Conservation (phyloP, 345 rosid species). For the Populus davidiana region DNA sequence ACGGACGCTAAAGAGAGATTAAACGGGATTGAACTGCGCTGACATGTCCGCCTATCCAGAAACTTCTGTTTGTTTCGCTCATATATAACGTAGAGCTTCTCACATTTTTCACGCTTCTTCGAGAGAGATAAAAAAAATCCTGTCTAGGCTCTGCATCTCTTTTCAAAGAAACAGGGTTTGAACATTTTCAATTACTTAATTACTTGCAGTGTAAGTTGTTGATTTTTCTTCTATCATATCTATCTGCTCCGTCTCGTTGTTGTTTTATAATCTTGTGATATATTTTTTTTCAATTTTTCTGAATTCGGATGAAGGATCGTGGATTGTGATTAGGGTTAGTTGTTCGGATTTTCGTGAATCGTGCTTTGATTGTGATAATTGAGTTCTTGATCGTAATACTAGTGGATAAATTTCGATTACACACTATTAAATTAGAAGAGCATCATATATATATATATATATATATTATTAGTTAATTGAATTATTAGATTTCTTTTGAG, state of each 20-base stretch:
- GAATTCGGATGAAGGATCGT: not conserved
- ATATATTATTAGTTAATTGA: not conserved
- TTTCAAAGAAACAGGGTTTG: not conserved
- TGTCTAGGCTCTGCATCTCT: not conserved
- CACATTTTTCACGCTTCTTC: not conserved
- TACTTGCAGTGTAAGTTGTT: not conserved
- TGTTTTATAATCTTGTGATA: not conserved
- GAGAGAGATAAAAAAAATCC: no score
- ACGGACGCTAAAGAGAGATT: constrained; percentile 2
- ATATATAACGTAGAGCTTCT: constrained; percentile 2
- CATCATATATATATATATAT: no score
- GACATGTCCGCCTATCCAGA: constrained; percentile 57
- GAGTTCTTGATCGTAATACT: not conserved
- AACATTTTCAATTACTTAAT: not conserved
- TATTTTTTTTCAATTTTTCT: not conserved
- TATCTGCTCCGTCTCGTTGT: not conserved
- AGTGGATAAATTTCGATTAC: not conserved
- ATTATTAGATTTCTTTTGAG: not conserved
- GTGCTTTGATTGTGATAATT: not conserved
- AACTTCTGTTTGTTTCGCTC: constrained; percentile 46
- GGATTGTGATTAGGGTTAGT: not conserved
- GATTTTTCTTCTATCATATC: not conserved
- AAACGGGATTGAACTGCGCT: constrained; percentile 16
- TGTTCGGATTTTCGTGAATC: not conserved
- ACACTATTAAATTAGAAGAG: not conserved